These are phyloP conservation scores for Berberis thunbergii DNA, from an alignment of 164 flowering plant genomes.

Conservation along the genomic window DNA sequence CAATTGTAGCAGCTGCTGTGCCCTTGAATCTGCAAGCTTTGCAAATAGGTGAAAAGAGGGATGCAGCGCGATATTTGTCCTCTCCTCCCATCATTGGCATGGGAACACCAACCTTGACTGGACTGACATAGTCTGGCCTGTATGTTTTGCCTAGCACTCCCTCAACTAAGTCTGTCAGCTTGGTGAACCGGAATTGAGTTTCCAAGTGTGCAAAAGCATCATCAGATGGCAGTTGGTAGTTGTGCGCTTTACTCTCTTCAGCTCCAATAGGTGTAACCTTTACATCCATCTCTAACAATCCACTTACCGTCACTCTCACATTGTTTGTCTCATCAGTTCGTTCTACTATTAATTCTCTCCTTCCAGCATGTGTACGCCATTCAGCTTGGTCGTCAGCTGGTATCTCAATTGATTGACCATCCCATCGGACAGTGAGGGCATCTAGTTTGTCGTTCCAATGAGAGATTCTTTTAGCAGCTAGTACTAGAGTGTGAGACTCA, in stretches of 20 bases:
- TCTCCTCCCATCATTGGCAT: conserved; percentile 86
- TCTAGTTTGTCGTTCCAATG: conserved; percentile 54
- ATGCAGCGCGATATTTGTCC: conserved; percentile 46
- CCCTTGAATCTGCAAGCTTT: conserved; percentile 35
- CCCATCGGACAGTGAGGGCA: conserved; percentile 37
- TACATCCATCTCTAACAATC: conserved; percentile 37
- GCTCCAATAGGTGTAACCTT: conserved; percentile 47
- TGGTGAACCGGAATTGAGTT: conserved; percentile 27
- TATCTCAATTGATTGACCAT: conserved; percentile 27
- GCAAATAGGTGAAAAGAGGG: conserved; percentile 44
- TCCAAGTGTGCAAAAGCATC: conserved; percentile 50
- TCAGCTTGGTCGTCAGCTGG: conserved; percentile 52
- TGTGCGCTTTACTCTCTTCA: conserved; percentile 49
- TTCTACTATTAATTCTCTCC: conserved; percentile 38
- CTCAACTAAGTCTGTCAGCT: conserved; percentile 41
- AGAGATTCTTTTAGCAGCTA: conserved; percentile 48
- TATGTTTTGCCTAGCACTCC: conserved; percentile 69
- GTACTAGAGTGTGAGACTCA: conserved; percentile 38
- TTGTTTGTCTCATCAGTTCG: conserved; percentile 50
- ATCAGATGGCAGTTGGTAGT: conserved; percentile 42
- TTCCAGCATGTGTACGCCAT: conserved; percentile 26
- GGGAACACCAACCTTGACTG: conserved; percentile 51
- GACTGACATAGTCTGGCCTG: conserved; percentile 46
- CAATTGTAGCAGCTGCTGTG: too few species aligned
- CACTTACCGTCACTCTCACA: conserved; percentile 34